These are phyloP conservation scores for Trichoderma sp. DNA, from an alignment of 2,329 filamentous ascomycete genomes.

Conservation along the genomic window DNA sequence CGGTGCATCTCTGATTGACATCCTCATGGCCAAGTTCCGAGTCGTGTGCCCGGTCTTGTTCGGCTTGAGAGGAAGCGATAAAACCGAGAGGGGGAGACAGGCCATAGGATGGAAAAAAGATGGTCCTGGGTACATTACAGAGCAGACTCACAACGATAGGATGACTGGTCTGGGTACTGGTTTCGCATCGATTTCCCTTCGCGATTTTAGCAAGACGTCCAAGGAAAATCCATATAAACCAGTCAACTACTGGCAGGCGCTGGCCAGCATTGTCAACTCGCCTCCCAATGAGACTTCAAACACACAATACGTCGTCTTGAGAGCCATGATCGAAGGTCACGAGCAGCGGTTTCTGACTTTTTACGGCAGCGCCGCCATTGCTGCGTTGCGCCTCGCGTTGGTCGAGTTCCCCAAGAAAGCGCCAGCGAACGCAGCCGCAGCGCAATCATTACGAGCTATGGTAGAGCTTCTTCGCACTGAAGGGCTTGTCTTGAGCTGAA, in stretches of 20 bases:
- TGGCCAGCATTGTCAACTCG: slow-evolving; percentile 75
- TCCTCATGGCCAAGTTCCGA: slow-evolving; percentile 82
- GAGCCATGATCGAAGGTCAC: slow-evolving; percentile 69
- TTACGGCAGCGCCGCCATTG: slow-evolving; percentile 75
- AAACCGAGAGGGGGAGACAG: slow-evolving; percentile 62
- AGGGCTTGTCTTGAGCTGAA: slow-evolving; percentile 44
- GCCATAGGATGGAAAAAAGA: slow-evolving; percentile 73
- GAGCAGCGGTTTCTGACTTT: slow-evolving; percentile 74
- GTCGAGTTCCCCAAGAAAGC: slow-evolving; percentile 67
- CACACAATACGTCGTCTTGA: slow-evolving; percentile 69
- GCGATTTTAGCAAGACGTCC: slow-evolving; percentile 71
- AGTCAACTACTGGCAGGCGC: slow-evolving; percentile 75
- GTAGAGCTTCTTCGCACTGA: slow-evolving; percentile 52
- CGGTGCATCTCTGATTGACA: slow-evolving; percentile 69
- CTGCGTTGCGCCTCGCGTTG: slow-evolving; percentile 65
- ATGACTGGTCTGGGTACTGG: slow-evolving; percentile 83
- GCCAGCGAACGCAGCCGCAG: slow-evolving; percentile 46
- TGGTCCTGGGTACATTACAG: slow-evolving; percentile 57
- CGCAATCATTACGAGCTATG: slow-evolving; percentile 51
- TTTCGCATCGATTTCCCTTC: slow-evolving; percentile 76
- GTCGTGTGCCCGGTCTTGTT: slow-evolving; percentile 80
- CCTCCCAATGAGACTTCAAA: slow-evolving; percentile 65
- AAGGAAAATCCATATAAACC: slow-evolving; percentile 74
- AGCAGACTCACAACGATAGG: slow-evolving; percentile 73
- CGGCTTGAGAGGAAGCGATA: slow-evolving; percentile 74